These are phyloP conservation scores for Phytopythium helicoides DNA, from an alignment of 352 stramenopile genomes.

Conservation along the genomic window DNA sequence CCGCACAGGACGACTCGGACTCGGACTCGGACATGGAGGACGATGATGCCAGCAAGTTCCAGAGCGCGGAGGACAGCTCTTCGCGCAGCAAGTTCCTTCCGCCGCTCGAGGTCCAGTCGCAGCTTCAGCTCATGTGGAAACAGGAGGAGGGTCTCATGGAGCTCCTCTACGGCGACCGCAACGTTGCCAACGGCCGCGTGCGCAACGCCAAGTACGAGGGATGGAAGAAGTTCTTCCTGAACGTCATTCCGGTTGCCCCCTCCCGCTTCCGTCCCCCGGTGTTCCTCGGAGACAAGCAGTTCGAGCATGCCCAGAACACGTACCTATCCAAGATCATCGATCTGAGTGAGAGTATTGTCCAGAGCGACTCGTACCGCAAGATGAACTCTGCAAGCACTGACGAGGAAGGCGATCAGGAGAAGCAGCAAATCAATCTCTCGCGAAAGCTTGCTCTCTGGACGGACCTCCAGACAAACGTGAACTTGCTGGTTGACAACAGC, in stretches of 20 bases:
- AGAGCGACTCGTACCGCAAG: conserved; percentile 63
- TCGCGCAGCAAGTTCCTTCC: conserved; percentile 93
- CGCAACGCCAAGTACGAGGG: conserved; percentile 56
- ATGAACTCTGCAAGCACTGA: conserved; percentile 40
- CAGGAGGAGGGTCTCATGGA: conserved; percentile 91
- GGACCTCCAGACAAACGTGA: conserved; percentile 94
- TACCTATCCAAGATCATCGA: conserved; percentile 95
- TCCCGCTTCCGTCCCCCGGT: conserved; percentile 98
- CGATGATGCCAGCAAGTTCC: conserved; percentile 36
- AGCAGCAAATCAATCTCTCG: conserved; percentile 78
- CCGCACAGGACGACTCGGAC: conserved; percentile 51
- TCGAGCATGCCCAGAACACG: conserved; percentile 98
- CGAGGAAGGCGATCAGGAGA: conserved; percentile 41
- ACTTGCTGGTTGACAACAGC: conserved; percentile 81
- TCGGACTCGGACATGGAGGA: conserved; percentile 83
- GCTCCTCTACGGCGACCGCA: conserved; percentile 90
- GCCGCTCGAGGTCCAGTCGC: conserved; percentile 94
- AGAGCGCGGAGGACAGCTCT: conserved; percentile 55
- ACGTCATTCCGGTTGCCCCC: conserved; percentile 95
- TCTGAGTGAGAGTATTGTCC: conserved; percentile 89
- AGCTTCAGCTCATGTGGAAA: conserved; percentile 95
- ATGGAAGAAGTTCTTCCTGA: conserved; percentile 96
- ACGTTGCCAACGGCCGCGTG: conserved; percentile 61
- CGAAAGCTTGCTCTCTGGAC: conserved; percentile 96
- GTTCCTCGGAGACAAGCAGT: conserved; percentile 93